phyloP scores from a whole-genome alignment of 2,329 filamentous ascomycete species.

The Colletotrichum spinosum region DNA sequence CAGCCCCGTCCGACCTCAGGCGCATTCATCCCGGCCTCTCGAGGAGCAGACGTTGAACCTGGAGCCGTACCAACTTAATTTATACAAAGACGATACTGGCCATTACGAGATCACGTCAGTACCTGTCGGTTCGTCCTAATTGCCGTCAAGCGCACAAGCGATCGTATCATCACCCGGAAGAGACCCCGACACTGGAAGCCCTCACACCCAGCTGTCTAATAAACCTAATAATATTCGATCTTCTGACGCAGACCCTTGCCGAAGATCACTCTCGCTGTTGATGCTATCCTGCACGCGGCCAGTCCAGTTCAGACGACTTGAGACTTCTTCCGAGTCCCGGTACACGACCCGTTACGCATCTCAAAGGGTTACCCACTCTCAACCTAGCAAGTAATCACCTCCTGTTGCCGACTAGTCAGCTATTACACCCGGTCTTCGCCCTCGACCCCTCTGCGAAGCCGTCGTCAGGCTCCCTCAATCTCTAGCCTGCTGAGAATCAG shows the following conservation, averaged over 20 bases:
- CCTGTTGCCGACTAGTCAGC: constrained; percentile 1
- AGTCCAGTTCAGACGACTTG: constrained; percentile 34
- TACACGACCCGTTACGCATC: constrained; percentile 30
- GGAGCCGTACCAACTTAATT: background rate
- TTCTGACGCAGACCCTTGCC: constrained; percentile 34
- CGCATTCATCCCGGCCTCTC: background rate
- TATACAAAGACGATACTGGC: background rate
- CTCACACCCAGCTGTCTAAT: constrained; percentile 17
- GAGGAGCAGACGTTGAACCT: constrained; percentile 2
- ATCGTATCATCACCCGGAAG: constrained; percentile 6
- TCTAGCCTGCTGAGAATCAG: background rate
- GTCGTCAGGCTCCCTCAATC: background rate
- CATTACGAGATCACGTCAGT: constrained; percentile 14
- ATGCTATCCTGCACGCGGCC: constrained; percentile 18
- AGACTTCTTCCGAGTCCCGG: constrained; percentile 34
- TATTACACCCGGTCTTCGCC: background rate
- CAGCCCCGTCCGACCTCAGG: constrained; percentile 4
- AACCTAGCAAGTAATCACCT: constrained; percentile 14
- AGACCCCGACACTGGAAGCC: constrained; percentile 16
- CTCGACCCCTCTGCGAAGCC: background rate
- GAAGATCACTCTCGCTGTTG: constrained; percentile 30
- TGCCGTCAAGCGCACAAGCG: constrained; percentile 3
- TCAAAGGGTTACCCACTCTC: constrained; percentile 18
- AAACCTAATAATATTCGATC: constrained; percentile 24
- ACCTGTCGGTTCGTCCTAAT: constrained; percentile 22